A percentile compares a stretch with the other conserved stretches of the same genome.
Conservation (phyloP, 2,329 filamentous ascomycete species). For the Colletotrichum zoysiae region DNA sequence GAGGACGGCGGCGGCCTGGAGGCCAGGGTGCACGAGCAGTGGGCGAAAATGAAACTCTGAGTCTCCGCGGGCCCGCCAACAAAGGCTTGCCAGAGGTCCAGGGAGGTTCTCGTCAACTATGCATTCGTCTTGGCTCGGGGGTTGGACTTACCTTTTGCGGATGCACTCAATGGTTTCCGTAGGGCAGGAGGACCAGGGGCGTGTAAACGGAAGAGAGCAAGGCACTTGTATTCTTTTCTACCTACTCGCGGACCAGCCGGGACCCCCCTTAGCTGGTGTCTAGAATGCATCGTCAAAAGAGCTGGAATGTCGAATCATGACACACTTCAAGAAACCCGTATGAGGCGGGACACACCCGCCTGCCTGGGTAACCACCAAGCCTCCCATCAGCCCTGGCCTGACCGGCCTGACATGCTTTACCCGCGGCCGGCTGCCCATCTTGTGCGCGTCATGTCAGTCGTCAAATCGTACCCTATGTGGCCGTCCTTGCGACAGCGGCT, state of each 20-base stretch:
- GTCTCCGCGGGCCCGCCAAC: neutral
- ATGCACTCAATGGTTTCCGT: no score
- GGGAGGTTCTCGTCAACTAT: neutral
- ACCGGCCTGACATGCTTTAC: neutral
- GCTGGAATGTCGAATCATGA: neutral
- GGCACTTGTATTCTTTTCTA: neutral
- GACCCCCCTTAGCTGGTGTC: neutral
- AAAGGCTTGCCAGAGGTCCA: neutral
- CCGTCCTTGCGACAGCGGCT: constrained; percentile 25
- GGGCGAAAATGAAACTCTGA: constrained; percentile 27
- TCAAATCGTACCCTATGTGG: constrained; percentile 17
- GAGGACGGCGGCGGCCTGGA: constrained; percentile 64
- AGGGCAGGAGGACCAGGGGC: no score
- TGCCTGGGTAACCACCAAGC: neutral
- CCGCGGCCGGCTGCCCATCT: neutral
- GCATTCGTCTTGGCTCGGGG: neutral
- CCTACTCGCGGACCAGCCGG: neutral
- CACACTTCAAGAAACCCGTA: neutral
- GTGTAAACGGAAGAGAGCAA: neutral
- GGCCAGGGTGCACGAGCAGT: constrained; percentile 17
- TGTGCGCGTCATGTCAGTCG: constrained; percentile 32
- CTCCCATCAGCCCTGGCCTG: neutral
- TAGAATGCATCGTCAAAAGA: neutral
- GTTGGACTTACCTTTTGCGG: no score
- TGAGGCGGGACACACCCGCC: neutral